Evolutionary conservation across 768 basidiomycete species (phyloP).

Genomic region (Lyophyllum decastes): DNA sequence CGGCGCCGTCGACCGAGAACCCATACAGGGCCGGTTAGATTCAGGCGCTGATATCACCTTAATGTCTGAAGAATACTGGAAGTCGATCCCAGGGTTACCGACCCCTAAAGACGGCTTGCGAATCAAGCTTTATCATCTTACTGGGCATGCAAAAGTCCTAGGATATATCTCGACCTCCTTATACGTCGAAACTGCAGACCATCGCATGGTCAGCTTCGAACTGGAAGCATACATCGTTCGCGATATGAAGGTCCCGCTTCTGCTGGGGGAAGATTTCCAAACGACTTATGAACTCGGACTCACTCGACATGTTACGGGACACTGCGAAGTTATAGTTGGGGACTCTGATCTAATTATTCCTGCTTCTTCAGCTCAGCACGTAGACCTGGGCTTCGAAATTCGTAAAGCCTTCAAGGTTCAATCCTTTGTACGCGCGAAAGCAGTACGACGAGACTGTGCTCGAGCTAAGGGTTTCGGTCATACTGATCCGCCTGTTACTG

Average conservation of each 20-base stretch:
- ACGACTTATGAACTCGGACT: conserved; percentile 25
- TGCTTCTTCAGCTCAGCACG: conserved; percentile 7
- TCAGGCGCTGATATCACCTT: background rate
- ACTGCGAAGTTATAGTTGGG: conserved; percentile 8
- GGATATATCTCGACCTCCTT: background rate
- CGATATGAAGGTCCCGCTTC: conserved; percentile 28
- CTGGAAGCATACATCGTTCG: conserved; percentile 32
- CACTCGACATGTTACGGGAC: conserved; percentile 3
- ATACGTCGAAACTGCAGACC: background rate
- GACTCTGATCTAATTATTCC: background rate
- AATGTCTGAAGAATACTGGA: background rate
- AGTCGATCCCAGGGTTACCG: background rate
- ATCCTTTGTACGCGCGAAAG: conserved; percentile 7
- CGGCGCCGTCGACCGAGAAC: background rate
- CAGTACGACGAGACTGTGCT: background rate
- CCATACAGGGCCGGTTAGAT: background rate
- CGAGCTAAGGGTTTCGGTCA: background rate
- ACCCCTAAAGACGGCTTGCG: background rate
- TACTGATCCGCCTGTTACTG: background rate
- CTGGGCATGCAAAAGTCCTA: too few species aligned
- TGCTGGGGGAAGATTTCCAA: conserved; percentile 32
- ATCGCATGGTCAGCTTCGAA: conserved; percentile 18
- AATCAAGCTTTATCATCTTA: background rate
- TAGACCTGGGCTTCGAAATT: conserved; percentile 21
- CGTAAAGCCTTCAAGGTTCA: conserved; percentile 5